Conservation (phyloP, 1,284 basidiomycete genomes). For the Apiotrichum akiyoshidainum region DNA sequence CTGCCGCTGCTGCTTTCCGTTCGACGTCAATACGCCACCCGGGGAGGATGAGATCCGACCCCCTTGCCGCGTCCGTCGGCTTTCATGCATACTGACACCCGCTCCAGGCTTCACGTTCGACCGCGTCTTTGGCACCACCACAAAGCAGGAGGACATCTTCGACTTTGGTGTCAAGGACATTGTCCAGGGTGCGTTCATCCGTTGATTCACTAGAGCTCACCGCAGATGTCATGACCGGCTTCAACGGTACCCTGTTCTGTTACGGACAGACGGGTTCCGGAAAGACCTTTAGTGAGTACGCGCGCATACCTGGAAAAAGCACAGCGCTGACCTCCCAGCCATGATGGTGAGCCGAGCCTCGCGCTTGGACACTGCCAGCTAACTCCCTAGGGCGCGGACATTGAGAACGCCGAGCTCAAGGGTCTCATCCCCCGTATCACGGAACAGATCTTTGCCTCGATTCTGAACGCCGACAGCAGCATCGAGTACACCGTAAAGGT, state of each 20-base stretch:
- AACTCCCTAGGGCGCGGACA: constrained; percentile 80
- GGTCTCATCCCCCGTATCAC: constrained; percentile 98
- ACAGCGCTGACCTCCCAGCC: constrained; percentile 46
- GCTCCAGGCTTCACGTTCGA: constrained; percentile 86
- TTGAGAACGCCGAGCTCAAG: constrained; percentile 84
- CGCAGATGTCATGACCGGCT: constrained; percentile 94
- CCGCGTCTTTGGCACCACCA: constrained; percentile 89
- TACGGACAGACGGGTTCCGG: constrained; percentile 99
- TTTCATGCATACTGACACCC: constrained; percentile 7
- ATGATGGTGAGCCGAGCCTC: constrained; percentile 74
- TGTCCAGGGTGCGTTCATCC: constrained; percentile 43
- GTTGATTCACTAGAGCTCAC: no score
- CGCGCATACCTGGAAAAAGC: no score
- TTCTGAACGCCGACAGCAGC: constrained; percentile 89
- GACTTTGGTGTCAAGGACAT: constrained; percentile 94
- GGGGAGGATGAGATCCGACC: no score
- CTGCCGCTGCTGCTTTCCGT: neutral
- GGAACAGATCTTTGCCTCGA: constrained; percentile 98
- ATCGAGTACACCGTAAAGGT: constrained; percentile 99
- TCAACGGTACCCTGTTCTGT: constrained; percentile 97
- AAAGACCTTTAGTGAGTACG: constrained; percentile 68
- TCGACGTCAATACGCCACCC: no score
- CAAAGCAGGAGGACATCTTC: constrained; percentile 91
- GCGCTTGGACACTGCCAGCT: neutral
- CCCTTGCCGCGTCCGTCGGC: no score